Evolutionary conservation across 805 yeast genomes (phyloP), one percentile per base, ranked within the genome.

Genomic region (Hanseniaspora vineae): DNA sequence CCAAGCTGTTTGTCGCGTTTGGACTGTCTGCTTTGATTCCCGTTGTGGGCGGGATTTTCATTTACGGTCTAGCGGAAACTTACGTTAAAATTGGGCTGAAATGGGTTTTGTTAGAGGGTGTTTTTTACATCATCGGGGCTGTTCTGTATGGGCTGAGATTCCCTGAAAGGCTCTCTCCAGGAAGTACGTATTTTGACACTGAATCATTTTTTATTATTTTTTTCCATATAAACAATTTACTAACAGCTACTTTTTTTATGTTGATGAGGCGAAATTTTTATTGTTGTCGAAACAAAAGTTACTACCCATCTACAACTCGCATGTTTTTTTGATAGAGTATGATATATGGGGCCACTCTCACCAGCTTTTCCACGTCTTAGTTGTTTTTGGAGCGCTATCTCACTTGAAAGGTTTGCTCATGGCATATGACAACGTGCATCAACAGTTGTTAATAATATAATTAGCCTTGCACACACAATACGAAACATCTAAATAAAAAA

Each of bases 291-390:
- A 13, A 6, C 17, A 31, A 17, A 49, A 11, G 49, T 55, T 1
- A 70, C 54, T 50, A 48, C 6, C 9, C 15, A 33, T 5, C 14
- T n/a, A n/a, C 9, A 33, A 33, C n/a, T 14, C 15, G 5, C 15
- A n/a, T 33, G 5, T 33, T 10, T 13, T 33, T 33, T 10, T 33
- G 4, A 33, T n/a, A 33, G 37, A 39, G 18, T 84, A 73, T 59
- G 95, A 86, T 54, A 56, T 76, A 11, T 71, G 76, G 63, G 95
- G 95, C 1, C 83, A 84, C 54, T 82, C 94, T 6, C 96, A 87
- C 60, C 96, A 87, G 58, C 72, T 87, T 10, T 86, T 87, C 59
- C 95, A 86, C 60, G 62, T 82, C 10, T 62, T 83, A 55, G 95
- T 86, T 8, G 88, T 85, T 0, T 54, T 79, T 12, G 95, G 94